These are phyloP conservation scores for Musa troglodytarum DNA, from an alignment of 176 grass and related monocot genomes.

Conservation along the genomic window DNA sequence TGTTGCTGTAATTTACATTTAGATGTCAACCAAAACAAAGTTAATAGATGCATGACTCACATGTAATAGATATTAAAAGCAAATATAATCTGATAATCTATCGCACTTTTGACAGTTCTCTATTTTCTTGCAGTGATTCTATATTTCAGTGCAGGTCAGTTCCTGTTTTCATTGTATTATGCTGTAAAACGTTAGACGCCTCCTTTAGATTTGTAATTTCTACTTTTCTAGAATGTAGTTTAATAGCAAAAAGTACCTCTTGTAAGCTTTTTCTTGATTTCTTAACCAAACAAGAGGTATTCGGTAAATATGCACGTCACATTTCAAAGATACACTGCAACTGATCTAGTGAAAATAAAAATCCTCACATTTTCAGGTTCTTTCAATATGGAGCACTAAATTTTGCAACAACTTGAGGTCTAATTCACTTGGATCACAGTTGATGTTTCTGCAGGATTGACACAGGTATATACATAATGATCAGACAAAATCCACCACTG, in stretches of 20 bases:
- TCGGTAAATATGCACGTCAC: too few relatives aligned
- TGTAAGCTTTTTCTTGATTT: not conserved
- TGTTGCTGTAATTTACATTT: not conserved
- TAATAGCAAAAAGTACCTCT: not conserved
- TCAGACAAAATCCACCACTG: not conserved
- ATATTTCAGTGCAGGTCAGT: conserved; percentile 9
- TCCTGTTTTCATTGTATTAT: conserved; percentile 3
- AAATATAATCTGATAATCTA: not conserved
- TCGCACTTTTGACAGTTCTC: not conserved
- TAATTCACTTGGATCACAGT: not conserved
- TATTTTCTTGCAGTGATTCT: conserved; percentile 2
- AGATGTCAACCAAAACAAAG: not conserved
- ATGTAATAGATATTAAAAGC: not conserved
- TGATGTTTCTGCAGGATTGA: not conserved
- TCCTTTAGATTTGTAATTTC: not conserved
- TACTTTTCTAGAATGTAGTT: too few relatives aligned
- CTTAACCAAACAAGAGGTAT: not conserved
- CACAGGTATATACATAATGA: not conserved
- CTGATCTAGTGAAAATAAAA: not conserved
- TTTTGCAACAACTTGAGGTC: not conserved
- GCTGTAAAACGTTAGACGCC: not conserved
- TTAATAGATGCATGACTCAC: not conserved
- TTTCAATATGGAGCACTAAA: not conserved
- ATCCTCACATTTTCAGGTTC: too few relatives aligned
- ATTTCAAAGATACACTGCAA: not conserved